Evolutionary conservation across 306 rosid species (phyloP).

Genomic region (Dryas drummondii): DNA sequence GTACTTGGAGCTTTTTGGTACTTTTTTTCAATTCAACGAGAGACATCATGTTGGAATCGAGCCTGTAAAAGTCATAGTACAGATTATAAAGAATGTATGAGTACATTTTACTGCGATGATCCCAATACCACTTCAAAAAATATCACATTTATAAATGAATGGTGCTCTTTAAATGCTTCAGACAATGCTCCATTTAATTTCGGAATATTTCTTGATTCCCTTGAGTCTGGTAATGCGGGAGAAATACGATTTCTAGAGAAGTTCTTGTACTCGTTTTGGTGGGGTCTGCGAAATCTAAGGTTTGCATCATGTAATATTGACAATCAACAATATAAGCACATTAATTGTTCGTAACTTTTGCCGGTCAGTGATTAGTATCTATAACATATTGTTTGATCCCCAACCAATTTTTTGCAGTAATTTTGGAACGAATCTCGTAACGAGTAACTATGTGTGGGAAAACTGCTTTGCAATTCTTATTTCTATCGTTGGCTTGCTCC

Average conservation of each 20-base stretch:
- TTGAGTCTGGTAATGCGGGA: neutral
- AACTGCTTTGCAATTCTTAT: constrained; percentile 6
- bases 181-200: neutral
- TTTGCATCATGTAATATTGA: neutral
- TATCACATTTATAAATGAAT: too few relatives aligned
- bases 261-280: constrained; percentile 34
- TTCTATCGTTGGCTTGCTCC: constrained; percentile 10
- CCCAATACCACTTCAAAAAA: neutral
- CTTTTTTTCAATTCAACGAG: constrained; percentile 26
- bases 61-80: neutral
- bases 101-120: too few relatives aligned
- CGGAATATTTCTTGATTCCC: constrained; percentile 15
- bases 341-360: too few relatives aligned
- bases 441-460: constrained; percentile 15
- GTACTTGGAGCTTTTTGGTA: constrained; percentile 33
- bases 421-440: neutral
- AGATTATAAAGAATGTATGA: neutral
- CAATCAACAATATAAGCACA: too few relatives aligned
- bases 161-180: neutral
- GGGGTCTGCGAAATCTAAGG: constrained; percentile 46
- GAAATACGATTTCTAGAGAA: constrained; percentile 16
- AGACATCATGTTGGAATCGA: constrained; percentile 16
- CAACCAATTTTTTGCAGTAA: neutral
- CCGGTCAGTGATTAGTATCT: too few relatives aligned
- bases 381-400: too few relatives aligned